phyloP scores from a whole-genome alignment of 2,329 filamentous ascomycete genomes.

The Arachnopeziza araneosa region DNA sequence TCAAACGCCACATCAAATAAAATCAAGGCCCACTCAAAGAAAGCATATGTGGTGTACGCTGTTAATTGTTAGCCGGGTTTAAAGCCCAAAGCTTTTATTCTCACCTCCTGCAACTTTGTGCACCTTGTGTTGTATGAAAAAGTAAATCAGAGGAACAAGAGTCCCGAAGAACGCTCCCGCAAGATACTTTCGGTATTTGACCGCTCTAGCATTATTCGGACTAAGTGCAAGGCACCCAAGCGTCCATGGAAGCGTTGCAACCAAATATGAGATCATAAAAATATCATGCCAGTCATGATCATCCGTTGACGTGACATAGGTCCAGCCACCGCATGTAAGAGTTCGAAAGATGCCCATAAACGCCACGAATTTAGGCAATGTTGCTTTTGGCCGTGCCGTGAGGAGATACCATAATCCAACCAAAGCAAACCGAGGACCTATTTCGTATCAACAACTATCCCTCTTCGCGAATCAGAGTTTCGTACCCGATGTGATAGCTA shows the following conservation, averaged over 20 bases:
- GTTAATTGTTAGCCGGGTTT: slow-evolving; percentile 21
- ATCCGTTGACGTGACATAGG: slow-evolving; percentile 96
- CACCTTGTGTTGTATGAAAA: slow-evolving; percentile 98
- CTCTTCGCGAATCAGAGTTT: neutral
- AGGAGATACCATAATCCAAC: slow-evolving; percentile 90
- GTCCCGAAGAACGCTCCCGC: slow-evolving; percentile 84
- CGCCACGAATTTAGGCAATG: slow-evolving; percentile 75
- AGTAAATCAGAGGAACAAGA: slow-evolving; percentile 86
- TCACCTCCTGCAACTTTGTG: slow-evolving; percentile 88
- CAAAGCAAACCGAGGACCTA: slow-evolving; percentile 83
- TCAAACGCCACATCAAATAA: slow-evolving; percentile 95
- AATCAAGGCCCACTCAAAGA: slow-evolving; percentile 96
- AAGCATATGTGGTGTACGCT: slow-evolving; percentile 97
- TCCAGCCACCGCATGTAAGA: slow-evolving; percentile 94
- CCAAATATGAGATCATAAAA: slow-evolving; percentile 97
- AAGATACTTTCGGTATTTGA: slow-evolving; percentile 85
- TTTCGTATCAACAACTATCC: slow-evolving; percentile 12
- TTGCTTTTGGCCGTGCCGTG: slow-evolving; percentile 68
- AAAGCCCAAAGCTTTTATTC: slow-evolving; percentile 25
- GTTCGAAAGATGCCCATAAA: slow-evolving; percentile 80
- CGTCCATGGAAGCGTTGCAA: slow-evolving; percentile 94
- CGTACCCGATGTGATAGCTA: slow-evolving; percentile 85
- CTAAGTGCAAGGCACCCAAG: slow-evolving; percentile 83
- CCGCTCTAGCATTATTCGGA: slow-evolving; percentile 68
- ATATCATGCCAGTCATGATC: slow-evolving; percentile 99